Percentiles rank a stretch among this genome's conserved stretches.
Conservation (phyloP, 495 filamentous ascomycete genomes). For the Daldinia vernicosa region DNA sequence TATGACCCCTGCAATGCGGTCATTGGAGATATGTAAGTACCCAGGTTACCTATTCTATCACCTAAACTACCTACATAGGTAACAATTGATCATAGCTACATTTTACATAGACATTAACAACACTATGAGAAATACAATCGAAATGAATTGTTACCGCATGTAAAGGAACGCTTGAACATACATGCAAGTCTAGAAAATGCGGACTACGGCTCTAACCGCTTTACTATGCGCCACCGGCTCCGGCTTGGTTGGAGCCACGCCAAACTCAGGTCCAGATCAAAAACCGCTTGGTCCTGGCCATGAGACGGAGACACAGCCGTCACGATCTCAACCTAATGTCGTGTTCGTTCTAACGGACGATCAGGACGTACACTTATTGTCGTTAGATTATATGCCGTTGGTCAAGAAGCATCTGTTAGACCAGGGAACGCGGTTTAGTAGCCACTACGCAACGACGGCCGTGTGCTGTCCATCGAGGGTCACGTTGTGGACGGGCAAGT, state of each 20-base stretch:
- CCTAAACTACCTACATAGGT: neutral
- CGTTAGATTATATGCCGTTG: conserved; percentile 63
- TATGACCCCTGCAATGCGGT: conserved; percentile 29
- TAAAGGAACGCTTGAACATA: neutral
- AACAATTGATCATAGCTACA: neutral
- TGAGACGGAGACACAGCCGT: neutral
- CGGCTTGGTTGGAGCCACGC: neutral
- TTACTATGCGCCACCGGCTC: conserved; percentile 2
- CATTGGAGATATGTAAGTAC: conserved; percentile 17
- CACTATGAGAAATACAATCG: neutral
- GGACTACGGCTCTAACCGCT: neutral
- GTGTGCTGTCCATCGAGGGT: conserved; percentile 71
- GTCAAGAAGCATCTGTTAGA: conserved; percentile 58
- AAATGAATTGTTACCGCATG: neutral
- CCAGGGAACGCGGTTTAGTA: conserved; percentile 60
- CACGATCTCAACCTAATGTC: conserved; percentile 37
- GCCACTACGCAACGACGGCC: conserved; percentile 67
- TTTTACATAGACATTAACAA: no score
- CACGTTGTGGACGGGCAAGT: conserved; percentile 68
- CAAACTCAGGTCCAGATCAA: conserved; percentile 11
- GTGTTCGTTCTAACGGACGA: conserved; percentile 70
- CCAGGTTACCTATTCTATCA: neutral
- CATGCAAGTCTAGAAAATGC: conserved; percentile 6
- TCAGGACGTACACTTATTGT: conserved; percentile 65
- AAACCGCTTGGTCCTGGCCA: conserved; percentile 1